These are phyloP conservation scores for Pichia sp. DNA, from an alignment of 1,139 yeast genomes.

Conservation along the genomic window DNA sequence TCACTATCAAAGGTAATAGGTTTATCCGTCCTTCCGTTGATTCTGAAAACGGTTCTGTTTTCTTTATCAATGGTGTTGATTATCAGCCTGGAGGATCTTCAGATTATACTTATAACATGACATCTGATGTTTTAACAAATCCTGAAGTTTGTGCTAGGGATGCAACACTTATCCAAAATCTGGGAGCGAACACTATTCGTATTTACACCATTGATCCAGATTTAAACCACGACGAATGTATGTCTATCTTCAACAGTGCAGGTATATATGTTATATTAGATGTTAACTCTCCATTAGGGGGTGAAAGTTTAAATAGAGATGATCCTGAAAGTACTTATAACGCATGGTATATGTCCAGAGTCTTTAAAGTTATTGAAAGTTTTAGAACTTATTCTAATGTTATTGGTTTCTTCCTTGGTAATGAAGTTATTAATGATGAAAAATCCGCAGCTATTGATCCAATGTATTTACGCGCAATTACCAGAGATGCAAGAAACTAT, in stretches of 20 bases:
- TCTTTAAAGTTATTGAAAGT: slow-evolving; percentile 76
- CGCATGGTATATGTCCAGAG: slow-evolving; percentile 59
- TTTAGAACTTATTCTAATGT: slow-evolving; percentile 78
- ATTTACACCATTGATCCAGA: slow-evolving; percentile 75
- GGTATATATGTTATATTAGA: slow-evolving; percentile 86
- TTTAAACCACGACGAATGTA: slow-evolving; percentile 78
- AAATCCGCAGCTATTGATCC: slow-evolving; percentile 60
- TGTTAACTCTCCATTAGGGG: slow-evolving; percentile 69
- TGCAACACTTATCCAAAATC: slow-evolving; percentile 65
- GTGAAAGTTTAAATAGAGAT: slow-evolving; percentile 65
- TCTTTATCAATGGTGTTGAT: slow-evolving; percentile 58
- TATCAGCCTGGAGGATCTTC: slow-evolving; percentile 91
- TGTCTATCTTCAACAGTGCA: slow-evolving; percentile 78
- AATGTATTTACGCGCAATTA: slow-evolving; percentile 77
- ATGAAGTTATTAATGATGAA: slow-evolving; percentile 83
- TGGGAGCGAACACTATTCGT: slow-evolving; percentile 64
- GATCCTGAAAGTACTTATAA: slow-evolving; percentile 69
- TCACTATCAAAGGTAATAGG: slow-evolving; percentile 40
- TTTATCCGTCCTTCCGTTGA: slow-evolving; percentile 43
- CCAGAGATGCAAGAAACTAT: slow-evolving; percentile 84
- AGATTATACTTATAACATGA: slow-evolving; percentile 39
- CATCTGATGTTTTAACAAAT: slow-evolving; percentile 69
- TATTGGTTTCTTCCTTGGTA: slow-evolving; percentile 89
- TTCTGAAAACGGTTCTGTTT: slow-evolving; percentile 40
- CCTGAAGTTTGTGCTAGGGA: slow-evolving; percentile 72